Evolutionary conservation across 257 asterid species (phyloP), one percentile per base, ranked within the genome.

Genomic region (Solanum tarapatanum): DNA sequence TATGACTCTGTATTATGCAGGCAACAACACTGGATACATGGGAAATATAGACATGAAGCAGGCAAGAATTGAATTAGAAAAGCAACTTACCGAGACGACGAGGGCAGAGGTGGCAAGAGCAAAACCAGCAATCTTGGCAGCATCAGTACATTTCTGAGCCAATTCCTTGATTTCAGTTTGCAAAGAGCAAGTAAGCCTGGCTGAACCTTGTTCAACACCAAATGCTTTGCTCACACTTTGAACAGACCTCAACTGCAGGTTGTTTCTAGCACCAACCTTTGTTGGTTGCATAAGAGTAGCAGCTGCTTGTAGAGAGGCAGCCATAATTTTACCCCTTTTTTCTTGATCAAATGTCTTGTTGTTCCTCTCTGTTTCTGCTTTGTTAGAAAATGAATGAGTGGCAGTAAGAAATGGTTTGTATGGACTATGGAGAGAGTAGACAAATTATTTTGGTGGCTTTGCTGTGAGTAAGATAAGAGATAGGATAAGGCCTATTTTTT

Each of bases 51-150:
- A 43, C 39, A 24, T 80, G 11, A 82, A 30, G 39, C 43, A 28
- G 43, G 60, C 33, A 43, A 60, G 80, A n/a, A 72, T 51, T 72
- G 33, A 24, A 4, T 19, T 33, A 24, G 39, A 11, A 2, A 37
- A 82, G 51, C 6, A n/a, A 60, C 88, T 83, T 94, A 96, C 99
- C 88, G 98, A 93, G 90, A 90, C 95, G 16, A 96, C 93, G 32
- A 97, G 99, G 26, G 99, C 99, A 58, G 99, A 97, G 87, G 99
- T 93, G 84, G 99, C 99, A 43, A 97, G 99, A 86, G 99, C 99
- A 84, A 97, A 94, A 36, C 98, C 99, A 76, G 99, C 99, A 86
- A 95, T 93, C 93, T 94, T 97, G 84, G 98, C 99, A 75, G 98
- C 99, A 88, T 95, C 98, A 82, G 95, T 89, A 91, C 93, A 96